Evolutionary conservation across 2,329 filamentous ascomycete genomes (phyloP).

Genomic region (Exophiala aquamarina): DNA sequence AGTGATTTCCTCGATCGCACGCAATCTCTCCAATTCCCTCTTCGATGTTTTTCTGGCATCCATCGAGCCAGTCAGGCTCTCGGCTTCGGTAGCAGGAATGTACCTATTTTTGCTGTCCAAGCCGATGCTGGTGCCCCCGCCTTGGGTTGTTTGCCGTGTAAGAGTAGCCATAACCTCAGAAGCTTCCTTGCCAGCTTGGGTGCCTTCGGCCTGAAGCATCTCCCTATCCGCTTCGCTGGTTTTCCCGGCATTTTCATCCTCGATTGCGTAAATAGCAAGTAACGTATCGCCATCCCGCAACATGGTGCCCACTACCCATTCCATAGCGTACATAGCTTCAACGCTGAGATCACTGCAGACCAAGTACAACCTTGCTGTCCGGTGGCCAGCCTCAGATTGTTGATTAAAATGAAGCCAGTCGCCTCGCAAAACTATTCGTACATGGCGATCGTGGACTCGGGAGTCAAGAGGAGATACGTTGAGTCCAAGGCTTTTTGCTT

Average conservation of each 20-base stretch:
- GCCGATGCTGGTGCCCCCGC: slow-evolving; percentile 26
- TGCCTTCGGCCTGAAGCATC: slow-evolving; percentile 60
- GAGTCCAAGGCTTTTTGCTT: slow-evolving; percentile 80
- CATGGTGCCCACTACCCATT: slow-evolving; percentile 97
- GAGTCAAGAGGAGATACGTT: slow-evolving; percentile 74
- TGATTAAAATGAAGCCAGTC: slow-evolving; percentile 67
- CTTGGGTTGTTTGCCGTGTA: slow-evolving; percentile 42
- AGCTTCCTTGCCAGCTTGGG: slow-evolving; percentile 73
- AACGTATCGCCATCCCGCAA: slow-evolving; percentile 91
- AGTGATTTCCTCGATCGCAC: slow-evolving; percentile 80
- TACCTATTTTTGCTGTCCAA: slow-evolving; percentile 23
- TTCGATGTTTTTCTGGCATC: slow-evolving; percentile 54
- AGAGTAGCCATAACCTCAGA: slow-evolving; percentile 69
- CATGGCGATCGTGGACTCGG: slow-evolving; percentile 74
- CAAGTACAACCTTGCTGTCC: slow-evolving; percentile 82
- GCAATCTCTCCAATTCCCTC: slow-evolving; percentile 74
- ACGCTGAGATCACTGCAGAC: slow-evolving; percentile 95
- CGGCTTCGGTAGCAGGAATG: slow-evolving; percentile 38
- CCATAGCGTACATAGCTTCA: slow-evolving; percentile 89
- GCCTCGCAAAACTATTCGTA: slow-evolving; percentile 87
- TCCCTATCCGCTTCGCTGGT: slow-evolving; percentile 44
- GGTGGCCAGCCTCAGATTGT: slow-evolving; percentile 74
- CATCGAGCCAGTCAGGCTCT: slow-evolving; percentile 45
- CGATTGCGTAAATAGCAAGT: slow-evolving; percentile 88
- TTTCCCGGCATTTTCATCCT: slow-evolving; percentile 66